phyloP scores from a whole-genome alignment of 2,329 filamentous ascomycete genomes.

The Xylariaceae sp. region DNA sequence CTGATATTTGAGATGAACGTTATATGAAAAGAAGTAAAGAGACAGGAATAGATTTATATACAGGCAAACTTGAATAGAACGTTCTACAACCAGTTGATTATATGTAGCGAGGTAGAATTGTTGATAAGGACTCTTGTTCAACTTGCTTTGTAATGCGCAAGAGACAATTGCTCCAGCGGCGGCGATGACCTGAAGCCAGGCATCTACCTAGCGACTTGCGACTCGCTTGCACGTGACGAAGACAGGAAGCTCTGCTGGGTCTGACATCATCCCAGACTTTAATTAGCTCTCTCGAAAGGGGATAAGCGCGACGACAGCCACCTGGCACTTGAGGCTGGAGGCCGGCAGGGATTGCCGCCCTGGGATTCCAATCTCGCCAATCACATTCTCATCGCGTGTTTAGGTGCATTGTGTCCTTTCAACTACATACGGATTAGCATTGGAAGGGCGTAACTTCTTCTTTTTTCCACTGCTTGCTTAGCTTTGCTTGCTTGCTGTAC shows the following conservation, averaged over 20 bases:
- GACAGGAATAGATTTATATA: neutral
- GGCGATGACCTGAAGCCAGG: neutral
- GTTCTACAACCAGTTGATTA: constrained; percentile 23
- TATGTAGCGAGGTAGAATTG: neutral
- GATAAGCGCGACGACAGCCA: neutral
- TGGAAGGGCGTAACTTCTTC: neutral
- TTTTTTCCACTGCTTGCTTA: neutral
- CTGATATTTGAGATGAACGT: neutral
- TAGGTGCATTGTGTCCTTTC: constrained; percentile 38
- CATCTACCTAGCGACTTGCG: too few relatives aligned
- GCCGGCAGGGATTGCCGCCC: constrained; percentile 1
- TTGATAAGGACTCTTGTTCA: constrained; percentile 3
- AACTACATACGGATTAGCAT: neutral
- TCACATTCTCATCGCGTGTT: constrained; percentile 37
- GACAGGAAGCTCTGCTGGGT: too few relatives aligned
- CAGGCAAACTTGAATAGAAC: constrained; percentile 10
- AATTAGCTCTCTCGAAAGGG: neutral
- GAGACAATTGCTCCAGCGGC: too few relatives aligned
- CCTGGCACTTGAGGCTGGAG: neutral
- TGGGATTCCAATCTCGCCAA: constrained; percentile 28
- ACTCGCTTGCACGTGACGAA: neutral
- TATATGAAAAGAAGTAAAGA: neutral
- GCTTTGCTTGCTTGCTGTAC: constrained; percentile 22
- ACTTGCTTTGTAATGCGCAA: constrained; percentile 40
- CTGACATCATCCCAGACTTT: constrained; percentile 10